These are phyloP conservation scores for Lasiodiplodia theobromae DNA, from an alignment of 2,329 filamentous ascomycete species.

Conservation along the genomic window DNA sequence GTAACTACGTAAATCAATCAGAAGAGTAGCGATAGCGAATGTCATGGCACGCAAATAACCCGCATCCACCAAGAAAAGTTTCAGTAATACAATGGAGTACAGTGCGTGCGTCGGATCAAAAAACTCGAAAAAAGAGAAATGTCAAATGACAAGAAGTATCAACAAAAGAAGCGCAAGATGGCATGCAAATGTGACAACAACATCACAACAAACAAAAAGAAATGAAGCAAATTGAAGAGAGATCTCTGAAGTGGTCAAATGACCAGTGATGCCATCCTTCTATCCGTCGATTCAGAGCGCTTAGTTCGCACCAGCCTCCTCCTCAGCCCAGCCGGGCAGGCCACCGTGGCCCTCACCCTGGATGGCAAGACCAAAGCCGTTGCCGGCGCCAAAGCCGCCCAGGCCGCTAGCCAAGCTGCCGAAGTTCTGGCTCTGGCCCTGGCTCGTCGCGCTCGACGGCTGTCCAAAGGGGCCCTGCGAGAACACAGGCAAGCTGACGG, in stretches of 20 bases:
- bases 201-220: conserved; percentile 27
- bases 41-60: conserved; percentile 30
- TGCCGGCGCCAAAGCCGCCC: conserved; percentile 61
- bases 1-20: conserved; percentile 23
- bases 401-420: conserved; percentile 66
- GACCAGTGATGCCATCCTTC: conserved; percentile 9
- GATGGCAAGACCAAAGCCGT: conserved; percentile 67
- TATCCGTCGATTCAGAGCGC: neutral
- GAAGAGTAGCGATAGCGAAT: conserved; percentile 25
- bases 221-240: conserved; percentile 20
- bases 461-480: conserved; percentile 64
- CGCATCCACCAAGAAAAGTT: conserved; percentile 28
- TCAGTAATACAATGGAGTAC: conserved; percentile 29
- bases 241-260: conserved; percentile 18
- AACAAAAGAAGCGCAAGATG: conserved; percentile 26
- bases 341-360: conserved; percentile 59
- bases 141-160: conserved; percentile 26
- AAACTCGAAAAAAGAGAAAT: conserved; percentile 18
- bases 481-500: conserved; percentile 84
- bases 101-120: conserved; percentile 25
- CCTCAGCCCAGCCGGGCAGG: conserved; percentile 69
- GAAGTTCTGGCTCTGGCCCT: conserved; percentile 57
- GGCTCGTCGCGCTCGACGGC: conserved; percentile 42
- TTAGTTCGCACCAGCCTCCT: conserved; percentile 65
- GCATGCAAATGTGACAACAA: conserved; percentile 25